Base-by-base conservation (phyloP, 495 filamentous ascomycete species). In the Annulohypoxylon stygium region DNA sequence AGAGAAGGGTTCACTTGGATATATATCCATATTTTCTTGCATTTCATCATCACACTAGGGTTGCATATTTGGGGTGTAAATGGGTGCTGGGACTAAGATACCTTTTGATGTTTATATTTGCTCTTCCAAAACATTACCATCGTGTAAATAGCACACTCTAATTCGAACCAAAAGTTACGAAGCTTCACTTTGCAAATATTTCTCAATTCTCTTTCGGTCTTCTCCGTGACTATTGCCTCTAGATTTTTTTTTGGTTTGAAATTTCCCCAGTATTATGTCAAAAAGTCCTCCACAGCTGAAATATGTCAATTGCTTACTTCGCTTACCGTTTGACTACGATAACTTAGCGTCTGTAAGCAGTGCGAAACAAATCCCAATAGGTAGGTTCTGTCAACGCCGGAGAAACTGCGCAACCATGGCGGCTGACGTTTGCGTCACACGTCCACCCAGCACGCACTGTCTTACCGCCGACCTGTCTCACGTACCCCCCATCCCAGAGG, bases 61-160 rank as follows among this genome's bases (percentile, higher is more conserved):
- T 36, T 63, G 62, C 61, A 74, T 70, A 70, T 70, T 70, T 43
- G 57, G 71, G 66, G 71, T 74, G 66, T 53, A 69, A 69, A 73
- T 55, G 45, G 70, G 65, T 69, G 53, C 25, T 50, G 51, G 71
- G 62, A 67, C n/a, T 53, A 69, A 63, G 71, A 74, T 74, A 74
- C 71, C 71, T 70, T 67, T 74, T 74, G 66, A 48, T 54, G 66
- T 63, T 67, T 25, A 68, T 36, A 64, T 50, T 51, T 58, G 33
- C 45, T 47, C 20, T 39, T 30, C 20, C 8, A 59, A 59, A 20
- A 59, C 55, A 61, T 37, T 57, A 66, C 36, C 50, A 36, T 51
- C 57, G 53, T 41, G 8, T 69, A 61, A 8, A 1, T 68, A 69
- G 58, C 7, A 39, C 33, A 20, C 41, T 34, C 20, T 69, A 69